Base-by-base conservation (phyloP, 2,329 filamentous ascomycete genomes). In the Exophiala spinifera region DNA sequence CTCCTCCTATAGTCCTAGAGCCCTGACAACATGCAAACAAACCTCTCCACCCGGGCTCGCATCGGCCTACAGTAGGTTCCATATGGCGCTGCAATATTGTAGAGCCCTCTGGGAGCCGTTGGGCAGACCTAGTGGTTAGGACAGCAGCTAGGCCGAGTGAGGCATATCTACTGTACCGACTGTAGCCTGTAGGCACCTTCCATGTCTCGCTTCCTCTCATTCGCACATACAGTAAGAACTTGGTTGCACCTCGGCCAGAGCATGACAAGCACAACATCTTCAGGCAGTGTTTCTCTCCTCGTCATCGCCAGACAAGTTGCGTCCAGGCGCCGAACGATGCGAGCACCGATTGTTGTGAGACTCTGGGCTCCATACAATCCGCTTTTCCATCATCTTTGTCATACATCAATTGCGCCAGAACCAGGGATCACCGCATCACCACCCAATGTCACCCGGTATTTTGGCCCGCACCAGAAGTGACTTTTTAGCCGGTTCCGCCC, bases 361-460 rank as follows among this genome's bases (percentile, higher is more conserved):
- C 42, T 44, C n/a, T 21, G 20, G 42, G 19, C 23, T 11, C 20
- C 20, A 14, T 10, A 13, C 14, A 15, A 21, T 4, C 42, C 20
- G 20, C 20, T 21, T n/a, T 44, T 28, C 20, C 23, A 21, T 10
- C 28, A 31, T 10, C 20, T 43, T n/a, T 44, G 42, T 44, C 19
- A 44, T 25, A 44, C 42, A 44, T 21, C 19, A 23, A 21, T n/a
- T 44, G 42, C 42, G 20, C 42, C 42, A 44, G 23, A 44, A 25
- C 42, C 23, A 25, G 23, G 42, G 42, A n/a, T 23, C 11, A 8
- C 42, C 20, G n/a, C 28, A 31, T 31, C 28, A 10, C 28, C 28
- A 10, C 28, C 6, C 6, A 31, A 31, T 6, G 28, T 44, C 19
- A n/a, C 23, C n/a, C 33, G 28, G 25, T 14, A 19, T 17, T 47